These are phyloP conservation scores for Suillus americanus DNA, from an alignment of 768 basidiomycete genomes.

Conservation along the genomic window DNA sequence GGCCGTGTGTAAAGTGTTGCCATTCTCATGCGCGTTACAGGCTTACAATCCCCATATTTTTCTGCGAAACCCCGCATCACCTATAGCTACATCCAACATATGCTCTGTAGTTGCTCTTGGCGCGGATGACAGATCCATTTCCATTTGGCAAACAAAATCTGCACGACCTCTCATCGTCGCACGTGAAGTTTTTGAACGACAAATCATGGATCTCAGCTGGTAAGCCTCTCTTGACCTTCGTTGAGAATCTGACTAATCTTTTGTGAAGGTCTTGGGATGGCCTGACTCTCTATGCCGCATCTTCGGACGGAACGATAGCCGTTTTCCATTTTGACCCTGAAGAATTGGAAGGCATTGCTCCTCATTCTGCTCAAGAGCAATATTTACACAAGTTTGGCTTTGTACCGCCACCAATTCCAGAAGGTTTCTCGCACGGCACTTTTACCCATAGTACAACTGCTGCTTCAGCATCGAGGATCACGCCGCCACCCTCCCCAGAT, in stretches of 20 bases:
- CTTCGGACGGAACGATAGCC: slow-evolving; percentile 92
- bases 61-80: slow-evolving; percentile 65
- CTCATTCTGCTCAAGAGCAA: slow-evolving; percentile 68
- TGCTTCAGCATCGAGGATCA: slow-evolving; percentile 32
- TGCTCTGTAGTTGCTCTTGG: slow-evolving; percentile 93
- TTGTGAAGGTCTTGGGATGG: slow-evolving; percentile 85
- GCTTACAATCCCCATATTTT: slow-evolving; percentile 96
- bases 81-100: slow-evolving; percentile 78
- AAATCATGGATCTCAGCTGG: slow-evolving; percentile 97
- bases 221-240: slow-evolving; percentile 36
- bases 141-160: slow-evolving; percentile 94
- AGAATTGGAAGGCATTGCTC: slow-evolving; percentile 81
- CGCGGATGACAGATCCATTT: slow-evolving; percentile 90
- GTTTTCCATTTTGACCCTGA: slow-evolving; percentile 81
- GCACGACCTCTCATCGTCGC: slow-evolving; percentile 90
- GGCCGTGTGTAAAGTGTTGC: background rate
- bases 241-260: slow-evolving; percentile 6
- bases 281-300: slow-evolving; percentile 87
- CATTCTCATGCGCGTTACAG: slow-evolving; percentile 36
- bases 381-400: slow-evolving; percentile 86
- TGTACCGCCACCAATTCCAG: slow-evolving; percentile 60
- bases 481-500: slow-evolving; percentile 52
- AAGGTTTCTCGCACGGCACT: slow-evolving; percentile 63
- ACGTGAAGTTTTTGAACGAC: slow-evolving; percentile 90
- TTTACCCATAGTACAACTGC: slow-evolving; percentile 19